Evolutionary conservation across 2,329 filamentous ascomycete genomes (phyloP), one percentile per base, ranked within the genome.

Genomic region (Fusarium verrucosum): DNA sequence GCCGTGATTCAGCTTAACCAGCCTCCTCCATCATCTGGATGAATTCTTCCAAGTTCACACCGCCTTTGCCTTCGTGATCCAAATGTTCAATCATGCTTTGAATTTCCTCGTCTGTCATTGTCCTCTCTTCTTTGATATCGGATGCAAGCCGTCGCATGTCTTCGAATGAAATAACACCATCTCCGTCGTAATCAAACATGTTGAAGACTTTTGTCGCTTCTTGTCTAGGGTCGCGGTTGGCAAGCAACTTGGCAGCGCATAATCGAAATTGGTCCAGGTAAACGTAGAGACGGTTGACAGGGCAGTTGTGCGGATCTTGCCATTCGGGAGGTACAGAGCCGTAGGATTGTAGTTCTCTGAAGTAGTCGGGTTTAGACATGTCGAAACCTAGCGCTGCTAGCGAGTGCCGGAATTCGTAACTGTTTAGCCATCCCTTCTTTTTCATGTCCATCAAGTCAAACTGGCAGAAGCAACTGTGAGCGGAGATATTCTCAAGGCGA

Each of bases 1-100:
- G 13, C n/a, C 55, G 22, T 23, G 36, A 19, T 44, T 13, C 19
- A n/a, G 22, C 32, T 70, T 75, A 77, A 50, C 75, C 73, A 58
- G 77, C 77, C 70, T 80, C 77, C 58, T 79, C 77, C 82, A 85
- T 85, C 78, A 89, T 86, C 71, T 87, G 85, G 49, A 88, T 84
- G 73, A 91, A 91, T 75, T 91, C 88, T 56, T 90, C 88, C 67
- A 86, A 81, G 65, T 86, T 87, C 9, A 91, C 88, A 52, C 86
- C 93, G 11, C 94, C 94, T 70, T 96, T 96, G 2, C 92, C 94
- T 74, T 96, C 92, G 66, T 97, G 84, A 80, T 99, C 95, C 80
- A 98, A 96, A 78, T 98, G 94, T 73, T 97, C 93, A 80, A 99
- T 95, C 95, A 99, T 99, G 66, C 93, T 93, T 70, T 87, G 84